Base-by-base conservation (phyloP, 306 rosid species). In the Gastrolobium villosum region DNA sequence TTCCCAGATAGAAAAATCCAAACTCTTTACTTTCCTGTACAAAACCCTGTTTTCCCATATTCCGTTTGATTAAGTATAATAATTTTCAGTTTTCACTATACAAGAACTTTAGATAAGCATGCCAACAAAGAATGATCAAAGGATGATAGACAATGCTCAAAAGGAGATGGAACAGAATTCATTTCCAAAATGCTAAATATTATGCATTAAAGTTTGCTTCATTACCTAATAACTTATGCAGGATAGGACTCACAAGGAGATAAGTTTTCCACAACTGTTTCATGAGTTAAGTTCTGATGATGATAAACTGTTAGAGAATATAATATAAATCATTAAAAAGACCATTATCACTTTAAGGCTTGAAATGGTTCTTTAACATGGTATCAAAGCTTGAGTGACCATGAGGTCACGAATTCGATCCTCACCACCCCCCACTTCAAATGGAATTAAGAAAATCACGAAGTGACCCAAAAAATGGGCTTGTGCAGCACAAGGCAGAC, bases 71-170 rank as follows among this genome's bases (percentile, higher is more conserved):
- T 37, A 56, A 49, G 15, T 32, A 54, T 9, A 48, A 39, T 9
- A 55, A 20, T 1, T 77, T 44, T 53, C 54, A 62, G 15, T 44
- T 65, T 11, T 71, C 75, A 28, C 49, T 71, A 8, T 56, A 37
- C 28, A 82, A 64, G 34, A 72, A 30, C 57, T 43, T 68, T 30
- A 52, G 31, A 79, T 31, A 45, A 78, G 79, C 32, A 69, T 76
- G 66, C 52, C 78, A 79, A n/a, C 35, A 2, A 43, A 31, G 31
- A 20, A 69, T 69, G 43, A 36, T 10, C 31, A 30, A 81, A 65
- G 41, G 65, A 83, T 14, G 37, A 31, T 37, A 68, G 13, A 70
- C 45, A 14, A 54, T 31, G 50, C 63, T 50, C 34, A 61, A 57
- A 37, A 36, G 60, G 11, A 70, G 64, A 50, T 11, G 8, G 40